These are phyloP conservation scores for Microdochium nivale DNA, from an alignment of 2,329 filamentous ascomycete species.

Conservation along the genomic window DNA sequence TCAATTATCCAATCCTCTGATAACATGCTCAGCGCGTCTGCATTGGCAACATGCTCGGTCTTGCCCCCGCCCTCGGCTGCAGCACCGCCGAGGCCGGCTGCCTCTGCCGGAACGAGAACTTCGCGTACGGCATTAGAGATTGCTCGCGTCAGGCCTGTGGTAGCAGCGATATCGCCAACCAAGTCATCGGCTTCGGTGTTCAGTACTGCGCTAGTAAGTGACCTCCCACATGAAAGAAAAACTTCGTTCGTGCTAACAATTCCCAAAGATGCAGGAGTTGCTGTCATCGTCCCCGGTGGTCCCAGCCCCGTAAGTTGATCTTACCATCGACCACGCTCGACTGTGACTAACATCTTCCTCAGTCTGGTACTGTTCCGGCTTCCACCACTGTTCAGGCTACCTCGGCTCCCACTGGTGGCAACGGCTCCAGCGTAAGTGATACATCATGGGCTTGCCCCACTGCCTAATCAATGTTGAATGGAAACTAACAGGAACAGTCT, in stretches of 20 bases:
- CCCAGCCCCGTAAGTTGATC: conserved; percentile 1
- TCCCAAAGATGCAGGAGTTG: conserved; percentile 12
- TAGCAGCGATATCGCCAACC: conserved; percentile 6
- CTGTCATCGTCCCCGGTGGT: conserved; percentile 1
- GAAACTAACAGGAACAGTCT: conserved; percentile 3
- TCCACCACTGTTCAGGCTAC: conserved; percentile 9
- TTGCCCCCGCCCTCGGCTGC: conserved; percentile 38
- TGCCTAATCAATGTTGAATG: no score
- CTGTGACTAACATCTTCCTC: conserved; percentile 1
- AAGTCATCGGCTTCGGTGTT: conserved; percentile 16
- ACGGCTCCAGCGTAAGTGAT: not conserved
- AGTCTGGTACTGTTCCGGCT: conserved; percentile 4
- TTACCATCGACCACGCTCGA: not conserved
- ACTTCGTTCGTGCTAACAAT: not conserved
- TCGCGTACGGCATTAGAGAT: conserved; percentile 28
- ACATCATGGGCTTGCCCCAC: no score
- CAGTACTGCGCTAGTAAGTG: conserved; percentile 19
- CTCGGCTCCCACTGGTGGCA: not conserved
- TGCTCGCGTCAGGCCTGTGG: conserved; percentile 17
- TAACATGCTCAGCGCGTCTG: conserved; percentile 33
- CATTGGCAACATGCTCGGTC: conserved; percentile 40
- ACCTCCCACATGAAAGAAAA: not conserved
- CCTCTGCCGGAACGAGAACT: conserved; percentile 31
- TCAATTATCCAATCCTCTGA: conserved; percentile 6
- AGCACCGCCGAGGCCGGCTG: conserved; percentile 22